Conservation (phyloP, 2,329 filamentous ascomycete species). For the Penicillium sp. region DNA sequence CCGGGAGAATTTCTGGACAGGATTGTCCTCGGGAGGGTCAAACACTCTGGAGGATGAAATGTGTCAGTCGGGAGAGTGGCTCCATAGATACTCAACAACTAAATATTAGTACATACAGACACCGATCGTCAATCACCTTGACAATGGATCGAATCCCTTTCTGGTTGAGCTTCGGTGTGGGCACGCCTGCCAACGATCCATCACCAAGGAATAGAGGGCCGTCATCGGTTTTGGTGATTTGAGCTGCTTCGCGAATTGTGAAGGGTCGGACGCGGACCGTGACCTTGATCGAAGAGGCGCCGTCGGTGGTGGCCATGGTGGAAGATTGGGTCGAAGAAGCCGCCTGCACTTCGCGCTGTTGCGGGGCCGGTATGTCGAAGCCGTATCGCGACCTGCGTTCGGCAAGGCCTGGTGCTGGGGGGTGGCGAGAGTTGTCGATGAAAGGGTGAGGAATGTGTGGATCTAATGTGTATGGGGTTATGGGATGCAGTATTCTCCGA, state of each 20-base stretch:
- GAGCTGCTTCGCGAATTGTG: conserved; percentile 89
- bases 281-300: conserved; percentile 53
- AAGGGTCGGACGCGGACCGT: conserved; percentile 65
- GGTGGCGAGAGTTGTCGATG: conserved; percentile 19
- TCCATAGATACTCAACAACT: neutral
- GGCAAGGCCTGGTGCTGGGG: conserved; percentile 19
- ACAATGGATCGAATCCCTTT: conserved; percentile 89
- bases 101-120: conserved; percentile 65
- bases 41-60: conserved; percentile 67
- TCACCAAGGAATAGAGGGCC: conserved; percentile 92
- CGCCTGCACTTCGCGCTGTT: conserved; percentile 21
- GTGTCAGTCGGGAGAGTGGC: neutral
- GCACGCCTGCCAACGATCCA: conserved; percentile 84
- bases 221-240: conserved; percentile 76
- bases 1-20: conserved; percentile 81
- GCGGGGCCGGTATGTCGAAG: conserved; percentile 23
- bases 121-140: conserved; percentile 94
- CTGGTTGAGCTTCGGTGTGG: conserved; percentile 78
- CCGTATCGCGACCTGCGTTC: conserved; percentile 18
- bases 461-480: conserved; percentile 28
- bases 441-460: conserved; percentile 30
- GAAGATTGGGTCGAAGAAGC: conserved; percentile 8
- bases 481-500: conserved; percentile 30
- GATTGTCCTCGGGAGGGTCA: conserved; percentile 92
- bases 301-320: conserved; percentile 45